phyloP scores from a whole-genome alignment of 441 rosid genomes.

The Omphalea diandra region DNA sequence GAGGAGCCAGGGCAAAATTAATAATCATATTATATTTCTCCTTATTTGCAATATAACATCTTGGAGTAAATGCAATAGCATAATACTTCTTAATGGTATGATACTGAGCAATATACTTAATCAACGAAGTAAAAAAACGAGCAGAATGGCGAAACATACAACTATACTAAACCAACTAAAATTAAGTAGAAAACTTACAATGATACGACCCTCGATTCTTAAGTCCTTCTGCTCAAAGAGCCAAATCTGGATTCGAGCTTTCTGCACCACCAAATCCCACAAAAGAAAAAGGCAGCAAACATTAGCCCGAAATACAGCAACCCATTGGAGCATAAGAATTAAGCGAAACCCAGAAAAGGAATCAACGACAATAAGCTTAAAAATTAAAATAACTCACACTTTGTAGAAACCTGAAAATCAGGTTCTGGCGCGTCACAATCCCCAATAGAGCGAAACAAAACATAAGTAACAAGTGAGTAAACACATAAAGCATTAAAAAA shows the following conservation, averaged over 20 bases:
- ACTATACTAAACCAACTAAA: not conserved
- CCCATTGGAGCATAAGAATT: not conserved
- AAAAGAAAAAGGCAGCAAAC: not conserved
- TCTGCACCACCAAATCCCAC: slow-evolving; percentile 32
- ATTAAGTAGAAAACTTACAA: slow-evolving; percentile 45
- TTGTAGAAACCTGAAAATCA: slow-evolving; percentile 91
- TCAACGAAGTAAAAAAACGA: not conserved
- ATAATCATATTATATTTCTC: too few species aligned
- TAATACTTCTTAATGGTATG: not conserved
- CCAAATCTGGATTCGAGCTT: slow-evolving; percentile 97
- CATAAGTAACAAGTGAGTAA: slow-evolving; percentile 13
- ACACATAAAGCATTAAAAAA: not conserved
- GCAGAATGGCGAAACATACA: not conserved
- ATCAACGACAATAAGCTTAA: not conserved
- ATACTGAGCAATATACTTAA: not conserved
- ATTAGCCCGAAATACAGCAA: not conserved
- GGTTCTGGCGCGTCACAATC: slow-evolving; percentile 48
- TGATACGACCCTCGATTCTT: slow-evolving; percentile 90
- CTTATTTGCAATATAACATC: too few species aligned
- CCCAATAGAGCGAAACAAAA: not conserved
- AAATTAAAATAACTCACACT: slow-evolving; percentile 50
- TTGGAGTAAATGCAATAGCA: too few species aligned
- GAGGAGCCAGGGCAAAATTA: too few species aligned
- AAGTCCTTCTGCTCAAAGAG: slow-evolving; percentile 89
- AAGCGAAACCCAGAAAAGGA: not conserved